Evolutionary conservation across 2,329 filamentous ascomycete genomes (phyloP).

Genomic region (Drechslerella coelobrocha): DNA sequence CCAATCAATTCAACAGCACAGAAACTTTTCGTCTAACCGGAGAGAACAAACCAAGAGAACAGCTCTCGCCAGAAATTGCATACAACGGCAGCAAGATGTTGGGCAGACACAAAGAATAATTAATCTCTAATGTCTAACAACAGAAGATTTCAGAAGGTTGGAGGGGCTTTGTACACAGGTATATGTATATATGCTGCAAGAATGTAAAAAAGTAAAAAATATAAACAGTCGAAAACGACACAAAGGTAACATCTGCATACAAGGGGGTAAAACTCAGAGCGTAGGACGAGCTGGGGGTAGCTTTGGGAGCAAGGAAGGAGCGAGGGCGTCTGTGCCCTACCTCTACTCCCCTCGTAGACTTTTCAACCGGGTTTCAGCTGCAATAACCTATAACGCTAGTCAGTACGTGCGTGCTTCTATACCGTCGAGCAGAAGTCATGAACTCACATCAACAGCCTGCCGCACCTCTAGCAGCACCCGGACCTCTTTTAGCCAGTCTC

Average conservation of each 20-base stretch:
- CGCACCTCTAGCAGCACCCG: constrained; percentile 91
- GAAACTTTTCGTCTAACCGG: too few species aligned
- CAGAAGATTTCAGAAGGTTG: neutral
- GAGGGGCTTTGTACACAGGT: neutral
- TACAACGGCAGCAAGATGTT: neutral
- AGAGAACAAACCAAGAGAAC: neutral
- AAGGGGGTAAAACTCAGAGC: neutral
- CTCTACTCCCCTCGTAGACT: constrained; percentile 85
- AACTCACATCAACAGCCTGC: constrained; percentile 90
- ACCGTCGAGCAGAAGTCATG: constrained; percentile 36
- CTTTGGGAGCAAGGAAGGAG: too few species aligned
- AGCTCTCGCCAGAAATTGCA: neutral
- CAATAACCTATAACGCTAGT: constrained; percentile 70
- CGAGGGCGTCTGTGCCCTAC: too few species aligned
- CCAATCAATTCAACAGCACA: too few species aligned
- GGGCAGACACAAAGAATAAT: neutral
- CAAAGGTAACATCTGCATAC: neutral
- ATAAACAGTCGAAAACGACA: neutral
- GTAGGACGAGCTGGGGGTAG: too few species aligned
- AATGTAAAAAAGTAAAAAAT: neutral
- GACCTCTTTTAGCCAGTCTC: constrained; percentile 91
- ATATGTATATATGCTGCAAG: neutral
- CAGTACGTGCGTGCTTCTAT: too few species aligned
- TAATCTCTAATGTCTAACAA: constrained; percentile 1
- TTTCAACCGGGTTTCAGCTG: constrained; percentile 86